Percentiles rank a stretch among this genome's conserved stretches.
These are phyloP conservation scores for Dothiorella sarmentorum DNA, from an alignment of 2,329 filamentous ascomycete genomes.

Conservation along the genomic window DNA sequence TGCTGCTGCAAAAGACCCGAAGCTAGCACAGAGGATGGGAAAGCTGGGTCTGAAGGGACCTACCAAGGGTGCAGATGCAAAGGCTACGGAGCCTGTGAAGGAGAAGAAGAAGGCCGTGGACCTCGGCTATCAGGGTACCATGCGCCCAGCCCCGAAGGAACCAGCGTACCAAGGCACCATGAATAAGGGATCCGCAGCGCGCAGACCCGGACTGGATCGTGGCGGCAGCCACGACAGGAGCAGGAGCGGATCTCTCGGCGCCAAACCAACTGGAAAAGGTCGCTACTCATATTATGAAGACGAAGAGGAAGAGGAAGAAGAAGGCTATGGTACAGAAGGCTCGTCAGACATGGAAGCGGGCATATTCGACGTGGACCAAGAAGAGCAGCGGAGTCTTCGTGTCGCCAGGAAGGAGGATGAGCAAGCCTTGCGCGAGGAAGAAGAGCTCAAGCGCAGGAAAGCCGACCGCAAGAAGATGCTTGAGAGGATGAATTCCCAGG, in stretches of 20 bases:
- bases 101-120: constrained; percentile 38
- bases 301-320: constrained; percentile 56
- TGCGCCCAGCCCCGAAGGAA: constrained; percentile 38
- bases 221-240: constrained; percentile 24
- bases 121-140: constrained; percentile 48
- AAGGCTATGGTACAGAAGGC: constrained; percentile 60
- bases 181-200: constrained; percentile 24
- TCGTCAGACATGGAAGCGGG: constrained; percentile 74
- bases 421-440: constrained; percentile 61
- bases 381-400: constrained; percentile 62
- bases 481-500: constrained; percentile 14
- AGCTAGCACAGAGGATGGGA: constrained; percentile 32
- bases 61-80: constrained; percentile 23
- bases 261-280: constrained; percentile 29
- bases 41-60: constrained; percentile 27
- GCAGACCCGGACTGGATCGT: constrained; percentile 21
- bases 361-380: constrained; percentile 67
- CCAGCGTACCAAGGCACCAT: constrained; percentile 38
- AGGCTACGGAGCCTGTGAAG: constrained; percentile 26
- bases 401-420: constrained; percentile 66
- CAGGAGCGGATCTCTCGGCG: constrained; percentile 25
- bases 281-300: constrained; percentile 31
- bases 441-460: constrained; percentile 60
- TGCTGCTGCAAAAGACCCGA: constrained; percentile 1
- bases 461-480: constrained; percentile 48